These are phyloP conservation scores for Talaromyces sp. DNA, from an alignment of 2,329 filamentous ascomycete genomes.

Conservation along the genomic window DNA sequence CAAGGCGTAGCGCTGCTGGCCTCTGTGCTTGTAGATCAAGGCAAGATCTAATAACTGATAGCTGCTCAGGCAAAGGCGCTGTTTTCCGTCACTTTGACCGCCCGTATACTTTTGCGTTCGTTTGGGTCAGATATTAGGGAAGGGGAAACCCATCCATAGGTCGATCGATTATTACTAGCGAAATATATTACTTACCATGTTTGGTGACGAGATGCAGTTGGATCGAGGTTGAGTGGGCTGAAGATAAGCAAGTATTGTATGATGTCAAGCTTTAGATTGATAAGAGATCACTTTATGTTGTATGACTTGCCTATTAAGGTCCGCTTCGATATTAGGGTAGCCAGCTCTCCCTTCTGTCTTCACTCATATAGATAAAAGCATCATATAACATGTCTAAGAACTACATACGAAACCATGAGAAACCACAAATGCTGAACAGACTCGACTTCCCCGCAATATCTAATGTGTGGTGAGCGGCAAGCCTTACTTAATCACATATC, in stretches of 20 bases:
- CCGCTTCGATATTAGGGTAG: neutral
- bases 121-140: neutral
- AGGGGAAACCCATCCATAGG: neutral
- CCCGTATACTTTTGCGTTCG: neutral
- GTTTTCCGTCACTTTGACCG: neutral
- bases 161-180: neutral
- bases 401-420: no score
- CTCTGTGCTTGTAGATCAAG: neutral
- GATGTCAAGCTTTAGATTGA: neutral
- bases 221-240: neutral
- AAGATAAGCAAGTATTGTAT: neutral
- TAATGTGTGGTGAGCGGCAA: neutral
- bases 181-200: slow-evolving; percentile 7
- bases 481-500: neutral
- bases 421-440: no score
- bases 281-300: neutral
- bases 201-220: slow-evolving; percentile 15
- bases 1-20: neutral
- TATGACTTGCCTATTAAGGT: neutral
- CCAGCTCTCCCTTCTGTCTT: neutral
- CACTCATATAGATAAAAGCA: neutral
- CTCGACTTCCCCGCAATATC: neutral
- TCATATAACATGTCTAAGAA: no score
- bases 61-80: neutral
- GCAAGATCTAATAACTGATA: neutral